phyloP scores from a whole-genome alignment of 345 rosid species.

The Arabidopsis arenosa region DNA sequence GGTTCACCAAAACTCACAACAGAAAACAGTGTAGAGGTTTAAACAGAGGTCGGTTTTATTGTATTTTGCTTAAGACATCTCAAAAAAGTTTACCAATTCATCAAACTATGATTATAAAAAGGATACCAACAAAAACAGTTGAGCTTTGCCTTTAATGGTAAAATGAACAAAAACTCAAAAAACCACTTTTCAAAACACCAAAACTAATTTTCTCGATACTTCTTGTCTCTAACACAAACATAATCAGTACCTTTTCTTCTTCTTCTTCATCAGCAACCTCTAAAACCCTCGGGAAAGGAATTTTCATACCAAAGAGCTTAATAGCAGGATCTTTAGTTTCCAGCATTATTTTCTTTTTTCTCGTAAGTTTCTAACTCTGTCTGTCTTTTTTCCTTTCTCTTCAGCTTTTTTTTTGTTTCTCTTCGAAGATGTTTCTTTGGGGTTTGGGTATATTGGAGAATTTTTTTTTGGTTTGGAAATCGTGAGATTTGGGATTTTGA shows the following conservation, averaged over 20 bases:
- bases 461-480: conserved; percentile 10
- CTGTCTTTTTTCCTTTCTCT: background rate
- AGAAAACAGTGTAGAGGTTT: background rate
- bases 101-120: background rate
- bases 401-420: conserved; percentile 12
- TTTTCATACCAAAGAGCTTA: conserved; percentile 80
- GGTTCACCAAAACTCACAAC: background rate
- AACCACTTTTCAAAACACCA: conserved; percentile 2
- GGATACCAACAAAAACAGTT: background rate
- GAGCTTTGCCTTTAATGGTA: background rate
- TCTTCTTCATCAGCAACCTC: conserved; percentile 33
- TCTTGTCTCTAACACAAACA: conserved; percentile 8
- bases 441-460: conserved; percentile 18
- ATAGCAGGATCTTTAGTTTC: conserved; percentile 62
- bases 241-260: conserved; percentile 57
- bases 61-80: background rate
- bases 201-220: background rate
- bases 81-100: background rate
- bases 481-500: conserved; percentile 50
- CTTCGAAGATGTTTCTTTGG: conserved; percentile 4
- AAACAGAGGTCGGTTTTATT: background rate
- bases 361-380: conserved; percentile 29
- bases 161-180: conserved; percentile 3
- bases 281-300: conserved; percentile 49
- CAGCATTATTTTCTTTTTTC: conserved; percentile 41